Evolutionary conservation across 805 yeast genomes (phyloP).

Genomic region (Myxozyma lipomycoides): DNA sequence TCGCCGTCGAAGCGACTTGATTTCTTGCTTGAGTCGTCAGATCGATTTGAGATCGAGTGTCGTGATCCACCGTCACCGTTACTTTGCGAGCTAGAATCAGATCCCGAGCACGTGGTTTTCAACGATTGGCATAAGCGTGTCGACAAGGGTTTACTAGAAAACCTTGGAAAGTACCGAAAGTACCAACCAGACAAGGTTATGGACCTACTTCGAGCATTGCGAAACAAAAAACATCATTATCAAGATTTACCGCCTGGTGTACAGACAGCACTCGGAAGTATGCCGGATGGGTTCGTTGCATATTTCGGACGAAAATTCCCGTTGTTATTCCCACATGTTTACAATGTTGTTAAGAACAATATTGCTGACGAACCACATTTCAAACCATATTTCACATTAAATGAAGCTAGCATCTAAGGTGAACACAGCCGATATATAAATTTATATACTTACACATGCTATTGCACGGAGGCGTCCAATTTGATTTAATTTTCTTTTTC

Average conservation of each 20-base stretch:
- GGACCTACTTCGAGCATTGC: conserved; percentile 81
- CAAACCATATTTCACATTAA: conserved; percentile 14
- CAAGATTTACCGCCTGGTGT: conserved; percentile 77
- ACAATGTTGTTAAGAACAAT: conserved; percentile 18
- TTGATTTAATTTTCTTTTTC: neutral
- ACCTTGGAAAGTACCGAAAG: conserved; percentile 86
- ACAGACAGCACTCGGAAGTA: conserved; percentile 62
- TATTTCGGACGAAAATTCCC: conserved; percentile 80
- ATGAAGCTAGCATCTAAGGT: neutral
- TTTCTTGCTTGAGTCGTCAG: conserved; percentile 81
- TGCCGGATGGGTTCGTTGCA: conserved; percentile 78
- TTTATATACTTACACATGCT: too few species aligned
- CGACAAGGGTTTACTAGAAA: conserved; percentile 69
- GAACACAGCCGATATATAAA: too few species aligned
- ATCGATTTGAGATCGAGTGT: conserved; percentile 79
- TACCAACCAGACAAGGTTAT: conserved; percentile 72
- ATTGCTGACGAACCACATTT: conserved; percentile 20
- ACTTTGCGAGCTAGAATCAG: conserved; percentile 51
- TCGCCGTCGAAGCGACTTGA: conserved; percentile 64
- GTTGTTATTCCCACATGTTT: conserved; percentile 62
- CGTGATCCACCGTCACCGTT: conserved; percentile 72
- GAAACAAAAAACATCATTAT: conserved; percentile 93
- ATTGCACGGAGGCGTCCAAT: too few species aligned
- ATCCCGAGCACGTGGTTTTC: conserved; percentile 45
- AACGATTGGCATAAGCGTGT: conserved; percentile 76